Percentiles rank a stretch among this genome's conserved stretches.
These are phyloP conservation scores for Corylus heterophylla DNA, from an alignment of 306 rosid species.

Conservation along the genomic window DNA sequence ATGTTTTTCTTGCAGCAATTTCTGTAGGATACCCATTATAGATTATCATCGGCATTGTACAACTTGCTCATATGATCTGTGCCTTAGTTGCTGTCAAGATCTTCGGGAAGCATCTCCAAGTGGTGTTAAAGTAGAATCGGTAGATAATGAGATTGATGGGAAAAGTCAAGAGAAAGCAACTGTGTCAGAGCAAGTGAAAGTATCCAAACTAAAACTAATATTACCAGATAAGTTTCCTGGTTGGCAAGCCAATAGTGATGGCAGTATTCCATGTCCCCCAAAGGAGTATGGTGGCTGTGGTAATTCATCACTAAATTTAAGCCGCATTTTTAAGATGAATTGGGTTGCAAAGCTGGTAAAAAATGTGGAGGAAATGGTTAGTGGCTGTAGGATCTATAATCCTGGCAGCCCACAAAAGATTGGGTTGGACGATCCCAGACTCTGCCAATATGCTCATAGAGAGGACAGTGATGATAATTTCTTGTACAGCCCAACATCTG, in stretches of 20 bases:
- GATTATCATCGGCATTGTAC: constrained; percentile 95
- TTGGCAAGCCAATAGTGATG: constrained; percentile 75
- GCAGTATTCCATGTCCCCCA: constrained; percentile 90
- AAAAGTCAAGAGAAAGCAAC: constrained; percentile 37
- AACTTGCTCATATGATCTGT: constrained; percentile 77
- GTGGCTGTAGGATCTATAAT: constrained; percentile 67
- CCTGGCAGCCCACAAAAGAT: constrained; percentile 37
- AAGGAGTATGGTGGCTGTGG: constrained; percentile 93
- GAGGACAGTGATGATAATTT: constrained; percentile 61
- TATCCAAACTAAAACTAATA: constrained; percentile 44
- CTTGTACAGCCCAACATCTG: constrained; percentile 69
- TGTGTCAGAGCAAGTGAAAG: constrained; percentile 38
- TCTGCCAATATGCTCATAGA: constrained; percentile 59
- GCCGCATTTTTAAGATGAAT: constrained; percentile 95
- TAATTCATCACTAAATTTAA: constrained; percentile 59
- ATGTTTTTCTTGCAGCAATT: constrained; percentile 68
- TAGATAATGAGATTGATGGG: constrained; percentile 17
- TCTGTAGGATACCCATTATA: constrained; percentile 90
- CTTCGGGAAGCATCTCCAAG: constrained; percentile 63
- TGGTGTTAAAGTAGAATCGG: constrained; percentile 22
- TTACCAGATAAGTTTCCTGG: constrained; percentile 54
- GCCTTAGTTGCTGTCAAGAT: constrained; percentile 86
- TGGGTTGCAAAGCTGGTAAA: constrained; percentile 98
- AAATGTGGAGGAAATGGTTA: constrained; percentile 98
- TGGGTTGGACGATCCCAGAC: constrained; percentile 41